Evolutionary conservation across 2,329 filamentous ascomycete genomes (phyloP).

Genomic region (Paecilomyces niveus): DNA sequence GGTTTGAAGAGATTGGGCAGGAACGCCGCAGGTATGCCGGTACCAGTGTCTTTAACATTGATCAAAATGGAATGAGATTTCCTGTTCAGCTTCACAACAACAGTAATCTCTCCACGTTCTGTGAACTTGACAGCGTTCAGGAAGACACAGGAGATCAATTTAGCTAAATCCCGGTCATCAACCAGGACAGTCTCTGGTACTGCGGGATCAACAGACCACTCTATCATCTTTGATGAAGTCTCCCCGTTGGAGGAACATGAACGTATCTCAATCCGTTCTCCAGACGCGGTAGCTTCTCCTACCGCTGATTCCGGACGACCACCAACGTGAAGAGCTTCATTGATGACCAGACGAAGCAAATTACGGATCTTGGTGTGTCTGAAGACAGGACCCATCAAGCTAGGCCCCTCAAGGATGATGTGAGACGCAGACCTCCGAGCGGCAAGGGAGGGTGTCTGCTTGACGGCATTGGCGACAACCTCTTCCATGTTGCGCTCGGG

Average conservation of each 20-base stretch:
- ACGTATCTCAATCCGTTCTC: slow-evolving; percentile 40
- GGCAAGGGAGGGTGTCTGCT: slow-evolving; percentile 27
- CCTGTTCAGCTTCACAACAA: slow-evolving; percentile 47
- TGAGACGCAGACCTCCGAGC: slow-evolving; percentile 29
- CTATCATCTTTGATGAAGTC: slow-evolving; percentile 36
- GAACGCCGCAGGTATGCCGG: slow-evolving; percentile 61
- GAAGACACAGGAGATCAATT: slow-evolving; percentile 57
- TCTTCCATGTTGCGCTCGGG: slow-evolving; percentile 30
- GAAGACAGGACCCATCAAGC: slow-evolving; percentile 26
- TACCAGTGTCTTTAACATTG: slow-evolving; percentile 58
- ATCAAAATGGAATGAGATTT: slow-evolving; percentile 52
- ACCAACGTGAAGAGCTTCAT: slow-evolving; percentile 42
- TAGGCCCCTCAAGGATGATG: slow-evolving; percentile 28
- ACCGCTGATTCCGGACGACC: slow-evolving; percentile 42
- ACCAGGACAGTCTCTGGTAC: slow-evolving; percentile 43
- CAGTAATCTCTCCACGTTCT: slow-evolving; percentile 53
- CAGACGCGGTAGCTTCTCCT: slow-evolving; percentile 35
- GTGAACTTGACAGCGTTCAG: slow-evolving; percentile 67
- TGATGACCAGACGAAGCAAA: slow-evolving; percentile 39
- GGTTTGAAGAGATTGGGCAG: slow-evolving; percentile 61
- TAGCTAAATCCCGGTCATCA: slow-evolving; percentile 57
- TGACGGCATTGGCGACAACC: slow-evolving; percentile 31
- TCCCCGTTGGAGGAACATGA: slow-evolving; percentile 39
- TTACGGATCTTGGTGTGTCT: slow-evolving; percentile 40
- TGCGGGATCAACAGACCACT: slow-evolving; percentile 41